Evolutionary conservation across 139 green algal species (phyloP).

Genomic region (Raphidocelis subcapitata): DNA sequence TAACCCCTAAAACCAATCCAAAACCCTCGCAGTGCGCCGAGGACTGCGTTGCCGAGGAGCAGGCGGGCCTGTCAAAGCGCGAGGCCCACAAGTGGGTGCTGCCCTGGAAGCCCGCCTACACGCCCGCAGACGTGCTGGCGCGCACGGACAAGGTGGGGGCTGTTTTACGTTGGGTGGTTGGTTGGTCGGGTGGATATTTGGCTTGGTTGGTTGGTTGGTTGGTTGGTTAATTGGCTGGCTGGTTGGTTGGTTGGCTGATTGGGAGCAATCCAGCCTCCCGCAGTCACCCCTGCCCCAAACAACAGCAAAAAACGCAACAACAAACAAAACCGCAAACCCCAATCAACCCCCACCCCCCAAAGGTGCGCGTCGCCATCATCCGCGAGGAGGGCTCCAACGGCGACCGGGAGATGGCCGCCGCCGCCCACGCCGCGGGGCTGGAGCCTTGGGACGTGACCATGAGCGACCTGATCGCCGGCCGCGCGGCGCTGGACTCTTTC

Average conservation of each 20-base stretch:
- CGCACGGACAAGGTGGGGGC: conserved; percentile 55
- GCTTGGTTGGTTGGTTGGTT: no score
- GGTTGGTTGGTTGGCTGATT: no score
- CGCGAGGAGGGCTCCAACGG: conserved; percentile 97
- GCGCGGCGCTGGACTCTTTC: conserved; percentile 18
- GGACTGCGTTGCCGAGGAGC: conserved; percentile 83
- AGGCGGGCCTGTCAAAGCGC: conserved; percentile 46
- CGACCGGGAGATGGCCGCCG: conserved; percentile 96
- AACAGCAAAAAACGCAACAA: no score
- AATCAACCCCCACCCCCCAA: no score
- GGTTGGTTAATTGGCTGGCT: no score
- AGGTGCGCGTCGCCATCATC: conserved; percentile 84
- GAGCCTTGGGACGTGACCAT: conserved; percentile 98
- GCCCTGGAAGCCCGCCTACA: conserved; percentile 78
- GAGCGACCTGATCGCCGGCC: conserved; percentile 84
- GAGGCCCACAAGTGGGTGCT: conserved; percentile 81
- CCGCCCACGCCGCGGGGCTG: conserved; percentile 81
- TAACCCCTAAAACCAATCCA: no score
- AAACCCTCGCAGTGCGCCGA: conserved; percentile 67
- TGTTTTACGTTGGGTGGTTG: neutral
- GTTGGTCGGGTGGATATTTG: no score
- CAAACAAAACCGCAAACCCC: no score
- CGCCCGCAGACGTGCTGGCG: conserved; percentile 58
- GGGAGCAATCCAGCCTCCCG: no score
- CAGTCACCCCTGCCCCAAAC: no score